Base-by-base conservation (phyloP, 331 rosid genomes). In the Saraca asoca region DNA sequence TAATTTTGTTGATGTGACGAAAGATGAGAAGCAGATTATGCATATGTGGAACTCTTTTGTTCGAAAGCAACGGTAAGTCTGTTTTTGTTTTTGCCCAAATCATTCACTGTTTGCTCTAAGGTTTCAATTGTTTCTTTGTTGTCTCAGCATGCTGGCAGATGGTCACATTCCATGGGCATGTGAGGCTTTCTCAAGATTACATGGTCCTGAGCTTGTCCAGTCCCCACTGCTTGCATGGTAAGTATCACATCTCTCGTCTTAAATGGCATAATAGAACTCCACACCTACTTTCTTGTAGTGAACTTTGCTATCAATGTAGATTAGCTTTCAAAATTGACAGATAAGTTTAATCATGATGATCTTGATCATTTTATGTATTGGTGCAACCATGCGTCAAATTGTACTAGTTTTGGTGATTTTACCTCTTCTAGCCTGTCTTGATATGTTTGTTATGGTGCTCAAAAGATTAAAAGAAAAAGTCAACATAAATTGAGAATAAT, bases 151-250 rank as follows among this genome's bases (percentile, higher is more conserved):
- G 59, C 81, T 69, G 53, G 84, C 86, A 0, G 91, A 86, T 70
- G 84, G 91, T 55, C 97, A 91, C 64, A 45, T 88, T 69, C 88
- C 81, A 16, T 91, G 97, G 97, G 85, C 96, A 10, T 91, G 80
- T 11, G 86, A 82, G 58, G 95, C 91, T 29, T 88, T 91, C 81
- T 75, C 94, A 14, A 79, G 51, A 45, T 48, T 76, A 55, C 87
- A 88, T 57, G 85, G 80, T 20, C 57, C 69, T 15, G 80, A 76
- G 58, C 73, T 91, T 65, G 84, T 63, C 42, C 43, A 58, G 45
- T 67, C 76, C 48, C 77, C 80, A 0, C 0, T 66, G 10, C 72
- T 88, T 63, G 13, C 49, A 19, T 79, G 89, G 96, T 91, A 88
- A 62, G 43, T 58, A 16, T 9, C 56, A 43, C 54, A 52, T 71